Conservation (phyloP, 2,329 filamentous ascomycete genomes). For the Alternaria viburni region DNA sequence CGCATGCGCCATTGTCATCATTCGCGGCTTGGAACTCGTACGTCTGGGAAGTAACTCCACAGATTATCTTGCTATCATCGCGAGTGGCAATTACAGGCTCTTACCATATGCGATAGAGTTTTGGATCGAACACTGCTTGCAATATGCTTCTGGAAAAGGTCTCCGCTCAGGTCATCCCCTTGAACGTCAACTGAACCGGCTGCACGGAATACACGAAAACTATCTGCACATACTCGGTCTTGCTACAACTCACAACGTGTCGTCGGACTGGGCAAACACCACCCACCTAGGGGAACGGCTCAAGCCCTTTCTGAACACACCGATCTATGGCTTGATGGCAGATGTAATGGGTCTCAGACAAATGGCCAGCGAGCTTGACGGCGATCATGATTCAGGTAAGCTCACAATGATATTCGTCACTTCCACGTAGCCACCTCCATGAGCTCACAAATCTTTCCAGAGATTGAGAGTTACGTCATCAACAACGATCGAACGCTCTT, state of each 20-base stretch:
- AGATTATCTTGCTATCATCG: background rate
- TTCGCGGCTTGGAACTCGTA: background rate
- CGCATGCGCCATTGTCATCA: background rate
- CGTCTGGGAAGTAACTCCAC: background rate
- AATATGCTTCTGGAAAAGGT: background rate
- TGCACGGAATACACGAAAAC: background rate
- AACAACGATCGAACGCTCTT: background rate
- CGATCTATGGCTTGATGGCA: too few relatives aligned
- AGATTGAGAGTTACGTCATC: background rate
- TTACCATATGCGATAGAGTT: background rate
- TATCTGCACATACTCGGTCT: background rate
- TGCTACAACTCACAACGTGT: too few relatives aligned
- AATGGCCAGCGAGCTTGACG: rapidly evolving
- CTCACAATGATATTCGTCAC: rapidly evolving
- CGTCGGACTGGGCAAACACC: too few relatives aligned
- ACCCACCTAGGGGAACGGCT: too few relatives aligned
- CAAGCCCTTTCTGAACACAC: too few relatives aligned
- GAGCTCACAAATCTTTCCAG: too few relatives aligned
- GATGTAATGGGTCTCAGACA: too few relatives aligned
- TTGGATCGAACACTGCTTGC: background rate
- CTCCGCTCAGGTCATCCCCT: background rate
- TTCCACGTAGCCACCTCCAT: too few relatives aligned
- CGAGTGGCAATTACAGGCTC: background rate
- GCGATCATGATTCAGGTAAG: too few relatives aligned
- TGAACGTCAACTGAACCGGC: background rate